Percentiles rank a stretch among this genome's conserved stretches.
phyloP scores from a whole-genome alignment of 192 early-diverging fungal species.

The Podila clonocystis region DNA sequence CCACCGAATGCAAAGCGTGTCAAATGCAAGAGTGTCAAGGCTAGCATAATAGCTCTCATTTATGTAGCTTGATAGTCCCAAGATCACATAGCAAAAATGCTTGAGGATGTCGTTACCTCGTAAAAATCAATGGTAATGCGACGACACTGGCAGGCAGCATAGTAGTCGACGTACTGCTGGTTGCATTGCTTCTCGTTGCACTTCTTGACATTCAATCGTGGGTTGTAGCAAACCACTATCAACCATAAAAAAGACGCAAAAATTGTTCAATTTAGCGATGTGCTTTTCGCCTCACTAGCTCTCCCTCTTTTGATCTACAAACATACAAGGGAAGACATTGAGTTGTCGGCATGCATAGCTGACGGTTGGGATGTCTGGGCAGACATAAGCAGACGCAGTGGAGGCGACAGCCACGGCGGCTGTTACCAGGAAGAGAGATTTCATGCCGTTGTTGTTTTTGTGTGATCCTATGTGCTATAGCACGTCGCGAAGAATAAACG shows the following conservation, averaged over 20 bases:
- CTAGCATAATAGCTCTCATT: neutral
- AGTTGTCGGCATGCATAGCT: conserved; percentile 16
- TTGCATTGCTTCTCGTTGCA: conserved; percentile 37
- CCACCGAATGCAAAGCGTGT: neutral
- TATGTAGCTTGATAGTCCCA: neutral
- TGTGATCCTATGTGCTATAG: neutral
- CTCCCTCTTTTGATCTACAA: too few species aligned
- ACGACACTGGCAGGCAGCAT: conserved; percentile 31
- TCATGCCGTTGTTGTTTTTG: neutral
- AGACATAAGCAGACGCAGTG: conserved; percentile 10
- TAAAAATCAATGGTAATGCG: conserved; percentile 16
- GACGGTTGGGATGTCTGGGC: conserved; percentile 8
- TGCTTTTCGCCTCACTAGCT: too few species aligned
- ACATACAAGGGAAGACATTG: conserved; percentile 29
- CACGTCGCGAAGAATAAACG: too few species aligned
- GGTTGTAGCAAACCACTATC: conserved; percentile 33
- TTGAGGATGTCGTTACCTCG: neutral
- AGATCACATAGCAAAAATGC: neutral
- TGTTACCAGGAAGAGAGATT: neutral
- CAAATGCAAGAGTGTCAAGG: neutral
- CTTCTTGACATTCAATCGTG: conserved; percentile 7
- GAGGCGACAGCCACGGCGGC: neutral
- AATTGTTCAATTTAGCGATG: neutral
- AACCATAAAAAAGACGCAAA: neutral
- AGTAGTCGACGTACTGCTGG: conserved; percentile 30